Conservation (phyloP, 805 yeast species). For the Kuraishia ogatae region DNA sequence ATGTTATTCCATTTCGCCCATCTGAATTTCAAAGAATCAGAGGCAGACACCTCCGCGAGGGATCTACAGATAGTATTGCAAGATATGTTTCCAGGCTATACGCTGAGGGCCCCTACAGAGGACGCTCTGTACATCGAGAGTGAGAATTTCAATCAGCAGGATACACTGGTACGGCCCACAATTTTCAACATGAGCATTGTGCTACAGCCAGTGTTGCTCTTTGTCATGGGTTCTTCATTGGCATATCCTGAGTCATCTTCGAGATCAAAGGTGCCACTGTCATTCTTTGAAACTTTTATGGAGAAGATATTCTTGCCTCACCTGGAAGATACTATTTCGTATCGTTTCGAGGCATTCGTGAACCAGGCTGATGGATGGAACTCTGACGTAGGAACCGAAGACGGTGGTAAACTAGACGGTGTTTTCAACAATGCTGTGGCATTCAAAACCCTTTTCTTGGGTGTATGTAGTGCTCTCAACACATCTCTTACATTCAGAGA, state of each 20-base stretch:
- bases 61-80: conserved; percentile 38
- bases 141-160: conserved; percentile 50
- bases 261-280: conserved; percentile 20
- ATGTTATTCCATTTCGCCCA: conserved; percentile 27
- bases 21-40: conserved; percentile 23
- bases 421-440: conserved; percentile 34
- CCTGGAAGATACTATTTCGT: conserved; percentile 45
- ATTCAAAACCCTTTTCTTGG: conserved; percentile 37
- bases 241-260: conserved; percentile 23
- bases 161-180: conserved; percentile 58
- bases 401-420: conserved; percentile 9
- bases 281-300: conserved; percentile 61
- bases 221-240: conserved; percentile 49
- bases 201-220: conserved; percentile 62
- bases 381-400: conserved; percentile 21
- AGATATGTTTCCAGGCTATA: conserved; percentile 62
- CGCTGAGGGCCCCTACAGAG: conserved; percentile 14
- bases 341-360: conserved; percentile 41
- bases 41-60: conserved; percentile 18
- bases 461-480: conserved; percentile 44
- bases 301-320: conserved; percentile 52
- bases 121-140: conserved; percentile 46
- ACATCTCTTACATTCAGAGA: conserved; percentile 52
- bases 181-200: conserved; percentile 75
- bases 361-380: conserved; percentile 28